Evolutionary conservation across 2,329 filamentous ascomycete species (phyloP), one percentile per base, ranked within the genome.

Genomic region (Phyllosticta citrichinensis): DNA sequence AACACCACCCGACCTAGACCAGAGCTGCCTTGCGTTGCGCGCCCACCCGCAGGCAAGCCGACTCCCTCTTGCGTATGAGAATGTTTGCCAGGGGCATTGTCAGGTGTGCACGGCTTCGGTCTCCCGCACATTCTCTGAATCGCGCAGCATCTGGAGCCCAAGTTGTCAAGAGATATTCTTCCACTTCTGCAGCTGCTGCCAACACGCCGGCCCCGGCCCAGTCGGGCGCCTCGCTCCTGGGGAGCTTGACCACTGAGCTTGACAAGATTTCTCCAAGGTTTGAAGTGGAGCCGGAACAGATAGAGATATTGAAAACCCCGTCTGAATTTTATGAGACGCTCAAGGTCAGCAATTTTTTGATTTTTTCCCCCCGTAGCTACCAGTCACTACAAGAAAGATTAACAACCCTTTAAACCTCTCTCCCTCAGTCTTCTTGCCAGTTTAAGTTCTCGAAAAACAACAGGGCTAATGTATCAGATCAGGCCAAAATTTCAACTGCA

Each of bases 211-310:
- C 65, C 62, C 67, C 71, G 53, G 47, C 59, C 27, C 75, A 68
- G 64, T 88, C 70, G 73, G 83, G 70, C 75, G 75, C 67, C 35
- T 77, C 79, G 9, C 77, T 80, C 68, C 74, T 88, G 56, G 83
- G 81, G 17, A 78, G 79, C 14, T 80, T 89, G 60, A 86, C 83
- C 12, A 78, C 80, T 52, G 92, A 99, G 73, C 78, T 99, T 63
- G 94, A 99, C 73, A 87, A 83, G 67, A 84, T 97, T 65, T 88
- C 92, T 3, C 94, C 94, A n/a, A 87, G 89, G 53, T 96, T 99
- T 67, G 89, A 92, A 70, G 80, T 99, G 25, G 79, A 86, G 25
- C 89, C 91, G 1, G 89, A 89, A 5, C 85, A 93, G 62, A 88
- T 99, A 56, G 80, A 82, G 11, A 87, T 99, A 20, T 75, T 99